These are phyloP conservation scores for Tritrichomonas musculus DNA, from an alignment of 208 protist species.

Conservation along the genomic window DNA sequence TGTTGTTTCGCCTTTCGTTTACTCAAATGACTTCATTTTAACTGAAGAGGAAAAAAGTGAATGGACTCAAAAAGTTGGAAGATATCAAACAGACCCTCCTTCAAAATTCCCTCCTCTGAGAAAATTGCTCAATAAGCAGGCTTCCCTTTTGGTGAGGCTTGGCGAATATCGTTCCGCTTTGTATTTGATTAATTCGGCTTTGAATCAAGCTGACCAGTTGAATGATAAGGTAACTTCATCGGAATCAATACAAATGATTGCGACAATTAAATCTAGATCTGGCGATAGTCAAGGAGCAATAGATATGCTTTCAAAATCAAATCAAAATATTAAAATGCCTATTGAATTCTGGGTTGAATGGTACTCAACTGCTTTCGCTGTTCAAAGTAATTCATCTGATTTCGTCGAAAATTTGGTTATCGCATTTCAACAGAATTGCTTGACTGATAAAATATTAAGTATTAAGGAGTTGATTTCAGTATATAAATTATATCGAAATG, in stretches of 20 bases:
- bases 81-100: constrained; percentile 9
- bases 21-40: not conserved
- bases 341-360: not conserved
- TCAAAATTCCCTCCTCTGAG: not conserved
- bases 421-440: not conserved
- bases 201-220: not conserved
- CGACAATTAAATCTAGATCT: not conserved
- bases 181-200: not conserved
- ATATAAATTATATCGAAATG: not conserved
- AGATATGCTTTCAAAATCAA: not conserved
- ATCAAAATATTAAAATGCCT: not conserved
- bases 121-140: not conserved
- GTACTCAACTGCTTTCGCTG: not conserved
- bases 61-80: not conserved
- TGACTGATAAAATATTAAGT: not conserved
- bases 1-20: not conserved
- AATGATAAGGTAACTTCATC: not conserved
- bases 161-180: not conserved
- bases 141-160: not conserved
- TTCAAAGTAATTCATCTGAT: not conserved
- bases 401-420: not conserved
- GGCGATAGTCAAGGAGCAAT: not conserved
- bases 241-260: not conserved
- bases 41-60: constrained; percentile 9
- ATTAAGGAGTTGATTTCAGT: not conserved